Evolutionary conservation across 495 filamentous ascomycete species (phyloP).

Genomic region (Opeltia flavorubescens): DNA sequence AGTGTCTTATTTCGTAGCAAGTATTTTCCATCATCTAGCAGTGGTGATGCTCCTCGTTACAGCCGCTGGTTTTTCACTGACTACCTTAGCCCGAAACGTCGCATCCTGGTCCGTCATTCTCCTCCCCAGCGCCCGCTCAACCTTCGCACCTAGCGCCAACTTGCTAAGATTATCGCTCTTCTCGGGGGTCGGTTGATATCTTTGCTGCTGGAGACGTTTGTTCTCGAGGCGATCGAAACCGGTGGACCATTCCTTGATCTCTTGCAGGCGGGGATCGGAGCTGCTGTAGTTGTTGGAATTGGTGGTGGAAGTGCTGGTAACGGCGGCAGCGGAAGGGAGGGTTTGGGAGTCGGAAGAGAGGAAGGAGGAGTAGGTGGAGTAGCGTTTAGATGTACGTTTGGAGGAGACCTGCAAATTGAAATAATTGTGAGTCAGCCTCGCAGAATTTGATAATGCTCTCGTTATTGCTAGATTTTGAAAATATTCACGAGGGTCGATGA

Average conservation of each 20-base stretch:
- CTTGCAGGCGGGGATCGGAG: conserved; percentile 42
- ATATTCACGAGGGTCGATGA: too few relatives aligned
- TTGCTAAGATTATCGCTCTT: conserved; percentile 81
- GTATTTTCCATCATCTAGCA: conserved; percentile 10
- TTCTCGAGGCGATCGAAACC: conserved; percentile 84
- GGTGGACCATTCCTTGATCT: conserved; percentile 70
- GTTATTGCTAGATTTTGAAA: too few relatives aligned
- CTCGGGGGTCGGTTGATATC: conserved; percentile 66
- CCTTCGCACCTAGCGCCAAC: conserved; percentile 81
- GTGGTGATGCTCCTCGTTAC: conserved; percentile 18
- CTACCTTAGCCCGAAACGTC: conserved; percentile 46
- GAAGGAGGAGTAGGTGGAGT: conserved; percentile 65
- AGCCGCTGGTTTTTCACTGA: conserved; percentile 32
- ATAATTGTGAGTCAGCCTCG: conserved; percentile 7
- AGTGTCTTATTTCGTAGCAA: too few relatives aligned
- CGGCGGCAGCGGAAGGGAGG: conserved; percentile 51
- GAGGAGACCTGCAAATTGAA: conserved; percentile 25
- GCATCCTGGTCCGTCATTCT: conserved; percentile 90
- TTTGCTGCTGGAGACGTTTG: conserved; percentile 69
- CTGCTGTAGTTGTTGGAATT: conserved; percentile 45
- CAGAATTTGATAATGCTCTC: not conserved
- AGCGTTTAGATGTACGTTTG: conserved; percentile 58
- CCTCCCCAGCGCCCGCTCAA: conserved; percentile 80
- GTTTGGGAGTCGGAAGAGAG: conserved; percentile 57
- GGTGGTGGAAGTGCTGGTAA: conserved; percentile 38